phyloP scores from a whole-genome alignment of 306 rosid species.

The Lotus japonicus region DNA sequence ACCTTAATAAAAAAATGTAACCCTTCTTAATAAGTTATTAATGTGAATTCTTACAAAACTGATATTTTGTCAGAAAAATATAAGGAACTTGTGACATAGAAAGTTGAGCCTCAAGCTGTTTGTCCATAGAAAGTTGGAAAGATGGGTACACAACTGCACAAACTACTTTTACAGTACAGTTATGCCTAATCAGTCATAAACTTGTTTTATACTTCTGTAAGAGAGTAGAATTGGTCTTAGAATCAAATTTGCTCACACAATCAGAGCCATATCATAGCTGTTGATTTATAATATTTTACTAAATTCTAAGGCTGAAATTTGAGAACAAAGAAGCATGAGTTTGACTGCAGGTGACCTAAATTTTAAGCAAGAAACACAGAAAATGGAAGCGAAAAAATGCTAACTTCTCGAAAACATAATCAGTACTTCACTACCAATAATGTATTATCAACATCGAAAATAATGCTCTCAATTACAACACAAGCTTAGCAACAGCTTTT shows the following conservation, averaged over 20 bases:
- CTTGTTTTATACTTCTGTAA: neutral
- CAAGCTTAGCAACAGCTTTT: neutral
- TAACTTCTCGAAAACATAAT: neutral
- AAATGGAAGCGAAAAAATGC: neutral
- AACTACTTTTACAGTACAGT: neutral
- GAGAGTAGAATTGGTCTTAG: neutral
- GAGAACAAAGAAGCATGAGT: neutral
- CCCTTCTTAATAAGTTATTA: neutral
- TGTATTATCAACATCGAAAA: neutral
- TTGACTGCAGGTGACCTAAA: neutral
- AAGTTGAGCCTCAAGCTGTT: neutral
- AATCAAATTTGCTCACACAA: neutral
- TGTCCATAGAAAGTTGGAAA: neutral
- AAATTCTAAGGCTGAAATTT: neutral
- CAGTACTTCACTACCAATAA: neutral
- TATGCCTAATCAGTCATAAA: neutral
- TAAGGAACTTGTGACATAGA: neutral
- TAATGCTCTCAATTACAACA: neutral
- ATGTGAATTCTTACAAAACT: neutral
- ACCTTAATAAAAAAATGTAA: neutral
- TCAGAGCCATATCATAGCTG: neutral
- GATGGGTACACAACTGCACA: neutral
- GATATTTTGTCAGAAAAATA: neutral
- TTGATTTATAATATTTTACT: neutral
- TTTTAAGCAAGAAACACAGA: too few relatives aligned